phyloP scores from a whole-genome alignment of 176 grass and related monocot species.

The Echinochloa phyllopogon region DNA sequence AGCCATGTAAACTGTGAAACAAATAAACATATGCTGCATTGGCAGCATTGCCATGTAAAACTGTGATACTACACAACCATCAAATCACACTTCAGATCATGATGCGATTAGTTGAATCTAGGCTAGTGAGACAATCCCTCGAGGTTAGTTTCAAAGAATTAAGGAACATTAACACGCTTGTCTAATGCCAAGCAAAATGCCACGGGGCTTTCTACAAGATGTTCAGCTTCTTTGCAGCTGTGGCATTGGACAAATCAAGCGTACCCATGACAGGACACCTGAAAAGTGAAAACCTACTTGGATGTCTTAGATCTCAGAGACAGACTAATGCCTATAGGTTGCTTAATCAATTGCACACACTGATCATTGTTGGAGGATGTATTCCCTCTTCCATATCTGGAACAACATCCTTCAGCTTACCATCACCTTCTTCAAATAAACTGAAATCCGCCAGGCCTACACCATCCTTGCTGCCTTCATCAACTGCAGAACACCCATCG shows the following conservation, averaged over 20 bases:
- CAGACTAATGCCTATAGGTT: not conserved
- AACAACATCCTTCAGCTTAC: conserved; percentile 29
- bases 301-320: not conserved
- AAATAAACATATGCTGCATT: conserved; percentile 24
- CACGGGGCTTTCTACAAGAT: conserved; percentile 31
- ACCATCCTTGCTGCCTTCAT: conserved; percentile 35
- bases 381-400: conserved; percentile 34
- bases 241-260: conserved; percentile 16
- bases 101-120: conserved; percentile 41
- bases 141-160: conserved; percentile 32
- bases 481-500: not conserved
- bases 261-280: conserved; percentile 24
- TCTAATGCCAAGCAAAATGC: conserved; percentile 34
- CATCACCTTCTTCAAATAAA: conserved; percentile 34
- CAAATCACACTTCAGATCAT: conserved; percentile 29
- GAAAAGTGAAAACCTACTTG: conserved; percentile 47
- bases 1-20: not conserved
- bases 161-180: conserved; percentile 24
- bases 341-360: conserved; percentile 51
- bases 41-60: not conserved
- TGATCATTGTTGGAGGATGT: conserved; percentile 50
- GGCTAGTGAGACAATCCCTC: conserved; percentile 26
- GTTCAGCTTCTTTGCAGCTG: conserved; percentile 35
- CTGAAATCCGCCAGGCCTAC: conserved; percentile 31
- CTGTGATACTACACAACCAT: not conserved